A percentile compares a stretch with the other conserved stretches of the same genome.
Evolutionary conservation across 345 rosid species (phyloP).

Genomic region (Acer saccharum): DNA sequence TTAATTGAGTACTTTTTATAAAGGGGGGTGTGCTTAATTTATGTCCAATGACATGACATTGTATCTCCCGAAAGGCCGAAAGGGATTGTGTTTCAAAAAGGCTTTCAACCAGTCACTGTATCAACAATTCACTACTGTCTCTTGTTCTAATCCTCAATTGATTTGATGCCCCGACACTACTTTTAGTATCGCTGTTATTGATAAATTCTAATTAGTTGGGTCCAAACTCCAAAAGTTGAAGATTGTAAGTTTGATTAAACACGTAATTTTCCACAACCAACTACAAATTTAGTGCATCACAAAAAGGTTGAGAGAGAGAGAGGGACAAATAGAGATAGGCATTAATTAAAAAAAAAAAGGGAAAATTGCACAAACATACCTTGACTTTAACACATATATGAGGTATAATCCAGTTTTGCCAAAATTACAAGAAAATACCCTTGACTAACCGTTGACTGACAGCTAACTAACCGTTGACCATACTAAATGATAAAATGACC

Average conservation of each 20-base stretch:
- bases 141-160: background rate
- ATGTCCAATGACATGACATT: background rate
- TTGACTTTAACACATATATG: no score
- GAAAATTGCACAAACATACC: no score
- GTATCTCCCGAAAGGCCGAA: background rate
- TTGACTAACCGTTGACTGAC: no score
- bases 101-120: background rate
- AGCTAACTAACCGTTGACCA: no score
- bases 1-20: no score
- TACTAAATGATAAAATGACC: no score
- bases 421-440: no score
- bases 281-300: background rate
- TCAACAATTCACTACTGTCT: background rate
- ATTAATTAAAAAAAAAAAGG: no score
- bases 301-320: no score
- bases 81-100: background rate
- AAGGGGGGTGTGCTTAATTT: background rate
- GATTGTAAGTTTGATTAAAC: background rate
- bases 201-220: constrained; percentile 10
- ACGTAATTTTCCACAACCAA: background rate
- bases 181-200: background rate
- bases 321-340: no score
- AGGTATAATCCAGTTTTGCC: no score
- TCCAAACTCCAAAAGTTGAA: background rate
- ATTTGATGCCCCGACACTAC: background rate